These are phyloP conservation scores for Ganoderma lucidum DNA, from an alignment of 1,284 basidiomycete species.

Conservation along the genomic window DNA sequence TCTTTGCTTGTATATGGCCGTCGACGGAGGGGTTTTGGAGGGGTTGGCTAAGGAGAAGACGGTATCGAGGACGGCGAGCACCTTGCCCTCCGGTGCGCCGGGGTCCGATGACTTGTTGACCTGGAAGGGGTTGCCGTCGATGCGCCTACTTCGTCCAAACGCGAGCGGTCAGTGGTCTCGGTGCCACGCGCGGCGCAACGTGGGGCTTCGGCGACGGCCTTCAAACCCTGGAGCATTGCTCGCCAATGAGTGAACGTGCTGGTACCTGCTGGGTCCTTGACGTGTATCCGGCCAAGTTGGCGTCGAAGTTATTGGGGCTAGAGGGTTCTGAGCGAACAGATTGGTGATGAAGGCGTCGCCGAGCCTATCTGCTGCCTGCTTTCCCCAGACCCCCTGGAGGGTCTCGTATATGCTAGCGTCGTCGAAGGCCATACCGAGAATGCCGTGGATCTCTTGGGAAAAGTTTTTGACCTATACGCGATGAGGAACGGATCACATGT, in stretches of 20 bases:
- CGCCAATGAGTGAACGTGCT: slow-evolving; percentile 42
- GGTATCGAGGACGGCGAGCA: slow-evolving; percentile 41
- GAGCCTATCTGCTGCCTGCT: slow-evolving; percentile 7
- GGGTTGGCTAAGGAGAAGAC: slow-evolving; percentile 40
- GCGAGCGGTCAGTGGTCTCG: slow-evolving; percentile 46
- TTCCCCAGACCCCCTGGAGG: slow-evolving; percentile 9
- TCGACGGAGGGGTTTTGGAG: slow-evolving; percentile 38
- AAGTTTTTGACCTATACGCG: background rate
- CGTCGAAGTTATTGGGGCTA: slow-evolving; percentile 40
- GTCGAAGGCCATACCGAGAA: slow-evolving; percentile 72
- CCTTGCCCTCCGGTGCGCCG: slow-evolving; percentile 36
- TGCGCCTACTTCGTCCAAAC: slow-evolving; percentile 39
- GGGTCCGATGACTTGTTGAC: slow-evolving; percentile 42
- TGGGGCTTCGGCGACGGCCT: slow-evolving; percentile 30
- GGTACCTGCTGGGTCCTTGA: slow-evolving; percentile 31
- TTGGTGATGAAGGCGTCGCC: slow-evolving; percentile 21
- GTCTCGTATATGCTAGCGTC: slow-evolving; percentile 57
- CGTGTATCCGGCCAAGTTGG: slow-evolving; percentile 37
- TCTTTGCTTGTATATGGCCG: slow-evolving; percentile 38
- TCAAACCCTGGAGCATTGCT: slow-evolving; percentile 34
- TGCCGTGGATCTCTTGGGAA: slow-evolving; percentile 58
- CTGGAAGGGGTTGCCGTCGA: slow-evolving; percentile 38
- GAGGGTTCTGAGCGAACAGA: slow-evolving; percentile 21
- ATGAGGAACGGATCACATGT: background rate
- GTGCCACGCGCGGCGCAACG: slow-evolving; percentile 53